Conservation (phyloP, 805 yeast species). For the Yarrowia sp. region DNA sequence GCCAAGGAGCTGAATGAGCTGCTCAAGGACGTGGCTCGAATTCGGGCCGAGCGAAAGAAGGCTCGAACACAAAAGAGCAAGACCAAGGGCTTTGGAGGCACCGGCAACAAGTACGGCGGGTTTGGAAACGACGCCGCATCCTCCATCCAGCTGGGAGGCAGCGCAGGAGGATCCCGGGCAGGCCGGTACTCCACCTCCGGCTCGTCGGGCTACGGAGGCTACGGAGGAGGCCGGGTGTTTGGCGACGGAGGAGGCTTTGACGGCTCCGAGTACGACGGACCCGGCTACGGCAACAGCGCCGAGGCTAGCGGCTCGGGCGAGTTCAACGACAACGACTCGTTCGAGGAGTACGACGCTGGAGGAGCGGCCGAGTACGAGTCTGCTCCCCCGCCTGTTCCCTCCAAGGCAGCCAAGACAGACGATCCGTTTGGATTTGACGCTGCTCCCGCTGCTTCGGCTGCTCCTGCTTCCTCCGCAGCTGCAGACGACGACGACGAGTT, state of each 20-base stretch:
- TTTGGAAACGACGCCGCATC: constrained; percentile 37
- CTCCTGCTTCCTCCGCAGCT: neutral
- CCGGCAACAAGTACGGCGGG: constrained; percentile 40
- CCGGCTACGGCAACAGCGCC: constrained; percentile 31
- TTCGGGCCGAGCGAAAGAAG: constrained; percentile 82
- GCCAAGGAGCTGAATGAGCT: constrained; percentile 70
- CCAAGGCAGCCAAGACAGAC: constrained; percentile 15
- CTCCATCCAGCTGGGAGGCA: constrained; percentile 26
- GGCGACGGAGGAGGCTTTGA: constrained; percentile 44
- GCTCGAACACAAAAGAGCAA: constrained; percentile 83
- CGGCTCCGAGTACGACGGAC: constrained; percentile 38
- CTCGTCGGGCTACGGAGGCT: constrained; percentile 33
- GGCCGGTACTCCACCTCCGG: constrained; percentile 26
- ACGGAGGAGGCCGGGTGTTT: constrained; percentile 38
- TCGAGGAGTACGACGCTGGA: constrained; percentile 40
- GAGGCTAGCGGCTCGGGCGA: constrained; percentile 3
- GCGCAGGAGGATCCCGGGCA: constrained; percentile 13
- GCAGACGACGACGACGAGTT: constrained; percentile 55
- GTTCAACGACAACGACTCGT: constrained; percentile 36
- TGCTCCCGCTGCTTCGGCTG: constrained; percentile 25
- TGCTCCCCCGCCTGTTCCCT: constrained; percentile 24
- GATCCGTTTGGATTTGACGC: constrained; percentile 30
- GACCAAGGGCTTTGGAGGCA: constrained; percentile 48
- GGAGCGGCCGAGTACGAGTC: neutral
- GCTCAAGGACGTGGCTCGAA: constrained; percentile 68